Evolutionary conservation across 2,329 filamentous ascomycete species (phyloP).

Genomic region (Calcarisporium arbuscula): DNA sequence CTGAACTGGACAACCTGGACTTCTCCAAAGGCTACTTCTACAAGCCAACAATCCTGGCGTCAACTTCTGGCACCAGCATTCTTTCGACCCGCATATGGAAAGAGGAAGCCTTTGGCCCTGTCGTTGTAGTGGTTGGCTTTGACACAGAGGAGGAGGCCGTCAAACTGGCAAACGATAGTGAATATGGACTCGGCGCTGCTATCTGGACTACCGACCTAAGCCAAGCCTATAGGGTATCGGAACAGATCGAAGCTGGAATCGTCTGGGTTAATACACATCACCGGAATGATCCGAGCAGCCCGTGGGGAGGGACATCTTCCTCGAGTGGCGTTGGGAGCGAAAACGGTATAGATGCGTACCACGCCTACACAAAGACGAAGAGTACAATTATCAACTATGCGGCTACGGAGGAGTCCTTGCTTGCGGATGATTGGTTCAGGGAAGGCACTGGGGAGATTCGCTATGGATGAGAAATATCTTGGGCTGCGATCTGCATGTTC

Average conservation of each 20-base stretch:
- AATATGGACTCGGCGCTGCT: slow-evolving; percentile 70
- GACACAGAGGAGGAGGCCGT: slow-evolving; percentile 67
- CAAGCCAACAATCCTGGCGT: slow-evolving; percentile 65
- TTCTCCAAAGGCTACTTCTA: slow-evolving; percentile 65
- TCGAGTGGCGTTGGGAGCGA: slow-evolving; percentile 65
- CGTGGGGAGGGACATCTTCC: slow-evolving; percentile 60
- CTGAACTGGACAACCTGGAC: slow-evolving; percentile 43
- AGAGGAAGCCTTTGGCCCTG: slow-evolving; percentile 79
- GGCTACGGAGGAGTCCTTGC: slow-evolving; percentile 41
- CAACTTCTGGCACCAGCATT: slow-evolving; percentile 51
- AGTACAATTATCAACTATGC: slow-evolving; percentile 67
- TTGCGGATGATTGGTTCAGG: slow-evolving; percentile 61
- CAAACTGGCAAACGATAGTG: slow-evolving; percentile 63
- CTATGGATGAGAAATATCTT: slow-evolving; percentile 23
- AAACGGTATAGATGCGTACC: slow-evolving; percentile 61
- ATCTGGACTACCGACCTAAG: slow-evolving; percentile 71
- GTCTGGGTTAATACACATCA: slow-evolving; percentile 58
- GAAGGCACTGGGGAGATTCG: slow-evolving; percentile 47
- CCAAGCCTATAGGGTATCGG: slow-evolving; percentile 69
- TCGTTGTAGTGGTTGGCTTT: slow-evolving; percentile 70
- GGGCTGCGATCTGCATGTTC: too few species aligned
- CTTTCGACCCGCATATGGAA: slow-evolving; percentile 64
- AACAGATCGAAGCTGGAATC: slow-evolving; percentile 61
- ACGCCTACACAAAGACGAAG: slow-evolving; percentile 54
- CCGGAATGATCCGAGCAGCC: slow-evolving; percentile 64